phyloP scores from a whole-genome alignment of 2,329 filamentous ascomycete genomes.

The Sporothrix pallida region DNA sequence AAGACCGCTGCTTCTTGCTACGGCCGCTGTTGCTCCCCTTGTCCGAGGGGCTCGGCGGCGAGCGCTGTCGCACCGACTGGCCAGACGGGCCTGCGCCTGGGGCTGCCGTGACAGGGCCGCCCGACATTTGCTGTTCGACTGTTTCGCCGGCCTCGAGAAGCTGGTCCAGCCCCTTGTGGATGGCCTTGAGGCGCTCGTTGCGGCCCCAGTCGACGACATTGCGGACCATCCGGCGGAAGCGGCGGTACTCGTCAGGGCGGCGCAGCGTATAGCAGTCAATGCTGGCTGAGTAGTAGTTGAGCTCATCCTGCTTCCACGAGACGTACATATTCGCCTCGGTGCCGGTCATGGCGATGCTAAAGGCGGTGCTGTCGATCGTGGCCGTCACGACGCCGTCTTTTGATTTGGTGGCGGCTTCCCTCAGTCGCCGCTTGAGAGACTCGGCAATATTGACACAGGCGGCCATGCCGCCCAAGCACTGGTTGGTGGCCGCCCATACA shows the following conservation, averaged over 20 bases:
- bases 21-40: conserved; percentile 15
- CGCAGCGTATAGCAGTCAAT: background rate
- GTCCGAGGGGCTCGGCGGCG: conserved; percentile 1
- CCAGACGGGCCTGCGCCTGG: background rate
- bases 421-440: background rate
- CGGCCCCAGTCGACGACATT: conserved; percentile 25
- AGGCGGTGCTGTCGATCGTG: background rate
- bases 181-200: conserved; percentile 18
- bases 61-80: background rate
- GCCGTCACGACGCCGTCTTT: background rate
- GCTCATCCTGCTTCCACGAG: background rate
- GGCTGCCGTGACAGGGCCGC: background rate
- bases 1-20: conserved; percentile 14
- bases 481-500: conserved; percentile 22
- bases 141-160: conserved; percentile 12
- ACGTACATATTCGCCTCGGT: background rate
- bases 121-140: background rate
- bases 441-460: conserved; percentile 23
- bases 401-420: background rate
- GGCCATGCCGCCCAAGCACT: conserved; percentile 16
- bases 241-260: background rate
- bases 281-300: background rate
- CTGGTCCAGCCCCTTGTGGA: background rate
- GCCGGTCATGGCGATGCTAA: conserved; percentile 22
- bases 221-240: conserved; percentile 15